A percentile compares a stretch with the other conserved stretches of the same genome.
These are phyloP conservation scores for Penicillium bialowiezense DNA, from an alignment of 495 filamentous ascomycete genomes.

Conservation along the genomic window DNA sequence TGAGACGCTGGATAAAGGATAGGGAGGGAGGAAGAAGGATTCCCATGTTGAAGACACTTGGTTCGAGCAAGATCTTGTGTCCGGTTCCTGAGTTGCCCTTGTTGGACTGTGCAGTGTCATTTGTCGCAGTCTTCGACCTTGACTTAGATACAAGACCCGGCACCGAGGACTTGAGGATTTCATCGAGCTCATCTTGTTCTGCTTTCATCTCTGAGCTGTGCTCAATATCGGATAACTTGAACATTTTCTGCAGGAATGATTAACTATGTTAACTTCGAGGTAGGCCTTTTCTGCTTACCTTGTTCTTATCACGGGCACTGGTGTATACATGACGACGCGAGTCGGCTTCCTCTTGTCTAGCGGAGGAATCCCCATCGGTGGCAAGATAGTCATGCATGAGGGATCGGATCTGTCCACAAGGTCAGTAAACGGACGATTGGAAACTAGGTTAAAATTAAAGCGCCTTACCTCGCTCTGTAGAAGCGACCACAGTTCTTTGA, in stretches of 20 bases:
- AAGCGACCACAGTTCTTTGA: constrained; percentile 93
- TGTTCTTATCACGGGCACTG: constrained; percentile 64
- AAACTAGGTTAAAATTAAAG: background rate
- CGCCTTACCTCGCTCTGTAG: constrained; percentile 66
- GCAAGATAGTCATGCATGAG: constrained; percentile 95
- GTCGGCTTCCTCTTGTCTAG: constrained; percentile 44
- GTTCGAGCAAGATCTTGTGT: constrained; percentile 87
- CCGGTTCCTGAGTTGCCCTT: constrained; percentile 59
- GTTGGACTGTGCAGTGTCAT: constrained; percentile 34
- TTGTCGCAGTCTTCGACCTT: constrained; percentile 39
- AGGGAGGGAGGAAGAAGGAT: constrained; percentile 90
- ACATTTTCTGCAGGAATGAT: constrained; percentile 58
- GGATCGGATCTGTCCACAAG: constrained; percentile 63
- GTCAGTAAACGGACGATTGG: background rate
- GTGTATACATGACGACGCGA: constrained; percentile 57
- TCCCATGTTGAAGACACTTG: constrained; percentile 97
- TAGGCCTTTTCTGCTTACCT: constrained; percentile 31
- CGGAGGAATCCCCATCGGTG: constrained; percentile 71
- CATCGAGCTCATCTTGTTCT: constrained; percentile 87
- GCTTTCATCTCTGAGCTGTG: constrained; percentile 67
- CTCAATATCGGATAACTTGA: constrained; percentile 85
- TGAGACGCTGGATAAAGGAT: constrained; percentile 85
- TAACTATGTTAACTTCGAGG: constrained; percentile 3
- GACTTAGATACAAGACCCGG: constrained; percentile 87
- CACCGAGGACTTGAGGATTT: constrained; percentile 85